Base-by-base conservation (phyloP, 257 asterid species). In the Phtheirospermum japonicum region DNA sequence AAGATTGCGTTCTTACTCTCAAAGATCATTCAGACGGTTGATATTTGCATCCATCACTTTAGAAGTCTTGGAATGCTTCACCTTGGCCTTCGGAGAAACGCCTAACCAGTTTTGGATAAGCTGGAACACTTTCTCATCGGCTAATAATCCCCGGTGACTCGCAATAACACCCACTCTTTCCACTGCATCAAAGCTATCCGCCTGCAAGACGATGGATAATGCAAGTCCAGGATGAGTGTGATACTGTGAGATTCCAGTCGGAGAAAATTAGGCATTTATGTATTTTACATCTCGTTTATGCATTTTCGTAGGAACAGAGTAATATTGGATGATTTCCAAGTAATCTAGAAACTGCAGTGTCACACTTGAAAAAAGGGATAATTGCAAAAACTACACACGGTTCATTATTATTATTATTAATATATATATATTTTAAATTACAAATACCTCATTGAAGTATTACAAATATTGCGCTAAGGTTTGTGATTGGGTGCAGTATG, bases 121-220 rank as follows among this genome's bases (percentile, higher is more conserved):
- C 57, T 79, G 67, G 23, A 82, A 76, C 20, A 86, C 95, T 0
- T 59, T 64, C 74, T 84, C 63, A 26, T 86, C 72, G 11, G 53
- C 9, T 49, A 89, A 31, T 11, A 86, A 74, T 45, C 59, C 87
- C 31, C 97, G 72, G 66, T 89, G 97, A 71, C 69, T 79, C 4
- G 75, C 82, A 11, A 39, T 26, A 31, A 89, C 76, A 66, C 94
- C 95, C 30, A 79, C 87, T 75, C 95, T 80, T 75, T 89, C 95
- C 40, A 79, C 94, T 19, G 97, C 90, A 45, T 78, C 77, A 30
- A 82, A 77, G 31, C 66, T 65, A 63, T 89, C 97, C 7, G 87
- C 95, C 96, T 89, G 85, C 67, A 43, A 43, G 42, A 11, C 6
- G 9, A 18, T 31, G 43, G 11, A 45, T 17, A 10, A 51, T 33